A percentile compares a stretch with the other conserved stretches of the same genome.
These are phyloP conservation scores for Comarum palustre DNA, from an alignment of 306 rosid species.

Conservation along the genomic window DNA sequence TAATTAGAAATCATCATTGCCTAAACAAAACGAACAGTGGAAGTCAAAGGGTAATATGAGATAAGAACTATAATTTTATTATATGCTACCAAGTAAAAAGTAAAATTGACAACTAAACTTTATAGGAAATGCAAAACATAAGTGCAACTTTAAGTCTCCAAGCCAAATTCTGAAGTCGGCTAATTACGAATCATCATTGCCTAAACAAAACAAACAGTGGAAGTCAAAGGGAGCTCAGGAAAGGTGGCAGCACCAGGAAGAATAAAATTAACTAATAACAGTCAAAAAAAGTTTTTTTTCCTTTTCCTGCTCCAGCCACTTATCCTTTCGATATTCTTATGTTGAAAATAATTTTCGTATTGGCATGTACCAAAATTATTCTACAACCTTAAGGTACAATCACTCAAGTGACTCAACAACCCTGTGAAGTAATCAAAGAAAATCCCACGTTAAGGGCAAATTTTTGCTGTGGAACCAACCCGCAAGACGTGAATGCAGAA, in stretches of 20 bases:
- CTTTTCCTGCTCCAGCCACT: background rate
- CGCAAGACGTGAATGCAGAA: background rate
- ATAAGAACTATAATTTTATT: background rate
- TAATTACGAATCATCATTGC: constrained; percentile 66
- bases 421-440: background rate
- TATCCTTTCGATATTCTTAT: background rate
- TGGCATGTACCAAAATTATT: background rate
- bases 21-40: constrained; percentile 62
- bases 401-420: too few relatives aligned
- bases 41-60: constrained; percentile 33
- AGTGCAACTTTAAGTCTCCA: constrained; percentile 47
- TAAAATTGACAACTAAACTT: constrained; percentile 20
- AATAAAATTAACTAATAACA: background rate
- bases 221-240: constrained; percentile 35
- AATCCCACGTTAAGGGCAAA: background rate
- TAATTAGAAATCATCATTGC: constrained; percentile 65
- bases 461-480: background rate
- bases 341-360: background rate
- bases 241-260: background rate
- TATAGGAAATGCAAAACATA: constrained; percentile 29
- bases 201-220: constrained; percentile 63
- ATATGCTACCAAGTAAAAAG: background rate
- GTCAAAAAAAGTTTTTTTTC: background rate
- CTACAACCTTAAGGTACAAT: background rate
- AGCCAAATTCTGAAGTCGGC: constrained; percentile 43